Conservation (phyloP, 805 yeast genomes). For the Isabelozyma rhagii region DNA sequence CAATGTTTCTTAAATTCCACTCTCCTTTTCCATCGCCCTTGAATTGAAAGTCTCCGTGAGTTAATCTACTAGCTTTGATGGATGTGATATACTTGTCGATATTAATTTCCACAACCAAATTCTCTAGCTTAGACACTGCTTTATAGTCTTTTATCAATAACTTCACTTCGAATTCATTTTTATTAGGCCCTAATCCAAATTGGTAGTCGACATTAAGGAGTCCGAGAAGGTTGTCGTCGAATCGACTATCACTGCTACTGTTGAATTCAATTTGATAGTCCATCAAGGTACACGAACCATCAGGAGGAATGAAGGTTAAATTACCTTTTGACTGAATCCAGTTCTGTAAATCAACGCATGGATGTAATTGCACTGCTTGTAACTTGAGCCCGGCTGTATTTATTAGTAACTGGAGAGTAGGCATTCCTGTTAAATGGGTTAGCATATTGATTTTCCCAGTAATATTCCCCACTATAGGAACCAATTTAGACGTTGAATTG, state of each 20-base stretch:
- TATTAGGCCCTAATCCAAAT: constrained; percentile 48
- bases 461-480: constrained; percentile 52
- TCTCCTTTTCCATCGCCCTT: constrained; percentile 51
- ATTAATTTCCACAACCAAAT: constrained; percentile 19
- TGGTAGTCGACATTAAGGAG: constrained; percentile 53
- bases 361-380: constrained; percentile 67
- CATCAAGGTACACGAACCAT: constrained; percentile 66
- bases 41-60: constrained; percentile 73
- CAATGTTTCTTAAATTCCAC: constrained; percentile 60
- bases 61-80: constrained; percentile 58
- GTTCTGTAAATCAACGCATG: constrained; percentile 53
- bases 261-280: constrained; percentile 57
- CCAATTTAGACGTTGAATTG: constrained; percentile 12
- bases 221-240: constrained; percentile 36
- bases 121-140: constrained; percentile 31
- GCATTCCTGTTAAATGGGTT: constrained; percentile 74
- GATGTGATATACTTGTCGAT: constrained; percentile 15
- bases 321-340: constrained; percentile 49
- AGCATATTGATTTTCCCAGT: constrained; percentile 63
- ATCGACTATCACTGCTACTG: constrained; percentile 6
- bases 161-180: constrained; percentile 63
- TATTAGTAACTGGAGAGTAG: constrained; percentile 61
- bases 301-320: constrained; percentile 81
- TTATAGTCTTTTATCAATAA: constrained; percentile 38
- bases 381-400: constrained; percentile 42